Conservation (phyloP, 2,329 filamentous ascomycete genomes). For the Setomelanomma holmii region DNA sequence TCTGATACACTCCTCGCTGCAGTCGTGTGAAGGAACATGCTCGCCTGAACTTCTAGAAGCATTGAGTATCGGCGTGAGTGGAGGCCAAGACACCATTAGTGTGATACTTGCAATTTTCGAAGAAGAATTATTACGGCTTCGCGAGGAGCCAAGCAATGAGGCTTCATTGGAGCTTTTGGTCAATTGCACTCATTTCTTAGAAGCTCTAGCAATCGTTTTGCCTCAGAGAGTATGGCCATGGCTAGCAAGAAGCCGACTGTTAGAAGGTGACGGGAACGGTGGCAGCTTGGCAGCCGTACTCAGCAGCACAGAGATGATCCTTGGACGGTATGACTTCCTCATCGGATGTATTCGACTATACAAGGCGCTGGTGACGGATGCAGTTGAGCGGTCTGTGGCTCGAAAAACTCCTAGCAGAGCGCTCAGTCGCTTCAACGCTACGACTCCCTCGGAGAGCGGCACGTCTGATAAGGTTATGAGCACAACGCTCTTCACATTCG, state of each 20-base stretch:
- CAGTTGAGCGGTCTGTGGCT: slow-evolving; percentile 72
- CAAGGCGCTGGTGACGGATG: slow-evolving; percentile 76
- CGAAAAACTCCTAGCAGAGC: slow-evolving; percentile 66
- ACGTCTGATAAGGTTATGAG: slow-evolving; percentile 80
- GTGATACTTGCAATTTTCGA: slow-evolving; percentile 89
- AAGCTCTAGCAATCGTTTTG: slow-evolving; percentile 72
- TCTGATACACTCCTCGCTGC: slow-evolving; percentile 61
- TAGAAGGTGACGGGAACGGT: slow-evolving; percentile 77
- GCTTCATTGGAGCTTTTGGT: slow-evolving; percentile 72
- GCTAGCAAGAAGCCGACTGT: slow-evolving; percentile 78
- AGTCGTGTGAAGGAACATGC: slow-evolving; percentile 33
- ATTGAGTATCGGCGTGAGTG: slow-evolving; percentile 51
- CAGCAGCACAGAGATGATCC: slow-evolving; percentile 80
- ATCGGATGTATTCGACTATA: slow-evolving; percentile 77
- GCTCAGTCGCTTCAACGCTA: slow-evolving; percentile 56
- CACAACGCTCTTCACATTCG: slow-evolving; percentile 74
- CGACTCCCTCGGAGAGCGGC: slow-evolving; percentile 66
- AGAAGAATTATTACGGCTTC: slow-evolving; percentile 60
- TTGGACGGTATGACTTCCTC: slow-evolving; percentile 79
- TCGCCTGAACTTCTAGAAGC: slow-evolving; percentile 38
- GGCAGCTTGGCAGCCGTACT: slow-evolving; percentile 80
- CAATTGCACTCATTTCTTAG: slow-evolving; percentile 81
- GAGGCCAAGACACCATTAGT: slow-evolving; percentile 75
- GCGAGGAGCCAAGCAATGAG: slow-evolving; percentile 63
- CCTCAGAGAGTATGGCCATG: slow-evolving; percentile 91